These are phyloP conservation scores for Podospora australis DNA, from an alignment of 495 filamentous ascomycete genomes.

Conservation along the genomic window DNA sequence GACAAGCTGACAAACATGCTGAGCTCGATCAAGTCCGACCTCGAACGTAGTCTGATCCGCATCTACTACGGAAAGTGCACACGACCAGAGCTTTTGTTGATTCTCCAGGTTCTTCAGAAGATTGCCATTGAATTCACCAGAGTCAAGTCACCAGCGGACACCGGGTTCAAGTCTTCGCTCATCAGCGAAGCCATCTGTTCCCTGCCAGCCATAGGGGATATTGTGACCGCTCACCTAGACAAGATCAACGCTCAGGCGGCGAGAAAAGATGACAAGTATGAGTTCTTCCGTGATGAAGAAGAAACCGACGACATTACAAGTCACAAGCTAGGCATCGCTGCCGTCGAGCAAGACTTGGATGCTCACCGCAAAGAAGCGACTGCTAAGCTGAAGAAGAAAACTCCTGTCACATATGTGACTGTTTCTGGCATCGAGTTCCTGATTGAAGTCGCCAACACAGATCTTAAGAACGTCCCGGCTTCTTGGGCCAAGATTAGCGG, in stretches of 20 bases:
- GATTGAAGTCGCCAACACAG: constrained; percentile 77
- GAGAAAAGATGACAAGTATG: constrained; percentile 80
- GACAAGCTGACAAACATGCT: constrained; percentile 70
- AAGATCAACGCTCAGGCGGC: constrained; percentile 84
- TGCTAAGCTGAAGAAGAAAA: constrained; percentile 60
- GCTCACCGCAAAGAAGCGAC: constrained; percentile 67
- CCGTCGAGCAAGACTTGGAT: constrained; percentile 80
- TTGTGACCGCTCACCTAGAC: constrained; percentile 67
- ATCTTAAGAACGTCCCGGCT: constrained; percentile 79
- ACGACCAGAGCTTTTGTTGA: constrained; percentile 77
- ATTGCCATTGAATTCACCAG: constrained; percentile 68
- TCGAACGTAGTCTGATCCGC: constrained; percentile 86
- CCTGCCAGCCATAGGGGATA: constrained; percentile 67
- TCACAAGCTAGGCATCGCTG: constrained; percentile 86
- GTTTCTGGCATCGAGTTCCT: constrained; percentile 90
- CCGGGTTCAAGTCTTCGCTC: constrained; percentile 65
- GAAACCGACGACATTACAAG: constrained; percentile 81
- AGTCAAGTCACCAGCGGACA: constrained; percentile 57
- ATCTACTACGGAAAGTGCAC: constrained; percentile 97
- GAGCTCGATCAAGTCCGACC: constrained; percentile 64
- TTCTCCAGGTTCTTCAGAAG: constrained; percentile 76
- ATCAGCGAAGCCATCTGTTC: constrained; percentile 67
- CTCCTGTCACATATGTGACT: constrained; percentile 65
- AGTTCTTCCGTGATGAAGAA: constrained; percentile 81
- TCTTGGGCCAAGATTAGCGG: constrained; percentile 91